Base-by-base conservation (phyloP, 768 basidiomycete genomes). In the Rhodotorula kratochvilovae region DNA sequence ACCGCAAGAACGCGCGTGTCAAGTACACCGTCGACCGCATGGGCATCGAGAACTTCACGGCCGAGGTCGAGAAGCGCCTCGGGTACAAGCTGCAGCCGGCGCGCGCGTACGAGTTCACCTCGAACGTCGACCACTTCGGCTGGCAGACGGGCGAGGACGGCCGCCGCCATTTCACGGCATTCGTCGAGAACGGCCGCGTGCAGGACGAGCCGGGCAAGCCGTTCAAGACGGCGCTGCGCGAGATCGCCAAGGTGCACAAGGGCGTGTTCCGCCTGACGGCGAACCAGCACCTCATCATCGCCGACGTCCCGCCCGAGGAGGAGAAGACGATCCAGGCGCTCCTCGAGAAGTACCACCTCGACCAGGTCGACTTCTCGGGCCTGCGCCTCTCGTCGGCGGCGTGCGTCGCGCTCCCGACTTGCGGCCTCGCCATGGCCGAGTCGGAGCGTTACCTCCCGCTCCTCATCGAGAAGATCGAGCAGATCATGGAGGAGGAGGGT, bases 121-220 rank as follows among this genome's bases (percentile, higher is more conserved):
- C 87, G 74, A 98, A 97, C 82, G 82, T 92, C 76, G 96, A 99
- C 81, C 88, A 94, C 79, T 98, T 87, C 76, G 96, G 96, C 55
- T 99, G 96, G 96, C 82, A 86, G 66, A 88, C 86, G 27, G 92
- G 92, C 63, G 84, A 89, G 77, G 88, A 97, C 77, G 93, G 92
- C 70, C 87, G 84, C 74, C 89, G 92, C 78, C 92, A 98, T 80
- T 93, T 92, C 81, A 92, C 89, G 27, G 70, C 72, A n/a, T 98
- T 93, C 81, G 90, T 99, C 80, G 96, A 99, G 83, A 99, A 99
- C 78, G 95, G 96, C 29, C 90, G 95, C 31, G 86, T 99, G n/a
- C 88, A 92, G 80, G 93, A 98, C 80, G 92, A 93, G 80, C 88
- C 92, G 21, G 90, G 86, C 31, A 86, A 86, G 63, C 87, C 91